Percentiles rank a stretch among this genome's conserved stretches.
phyloP scores from a whole-genome alignment of 1,284 basidiomycete species.

The Moniliophthora roreri region DNA sequence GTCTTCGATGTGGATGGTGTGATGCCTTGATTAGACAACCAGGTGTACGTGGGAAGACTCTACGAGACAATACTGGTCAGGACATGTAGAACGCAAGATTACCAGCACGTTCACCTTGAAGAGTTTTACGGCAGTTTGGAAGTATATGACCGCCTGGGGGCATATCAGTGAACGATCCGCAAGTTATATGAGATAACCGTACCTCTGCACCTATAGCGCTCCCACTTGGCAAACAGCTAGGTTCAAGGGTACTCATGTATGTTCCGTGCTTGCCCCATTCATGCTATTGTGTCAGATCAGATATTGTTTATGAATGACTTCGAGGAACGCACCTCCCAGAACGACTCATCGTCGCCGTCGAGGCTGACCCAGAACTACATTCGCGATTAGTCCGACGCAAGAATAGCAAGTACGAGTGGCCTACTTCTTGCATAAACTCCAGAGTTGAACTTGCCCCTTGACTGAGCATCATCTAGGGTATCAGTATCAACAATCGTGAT shows the following conservation, averaged over 20 bases:
- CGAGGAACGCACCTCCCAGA: constrained; percentile 63
- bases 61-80: too few species aligned
- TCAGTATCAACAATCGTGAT: background rate
- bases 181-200: constrained; percentile 6
- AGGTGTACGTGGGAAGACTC: constrained; percentile 72
- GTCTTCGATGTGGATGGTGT: constrained; percentile 59
- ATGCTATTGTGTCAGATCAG: constrained; percentile 47
- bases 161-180: constrained; percentile 2
- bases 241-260: constrained; percentile 62
- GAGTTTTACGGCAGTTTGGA: constrained; percentile 60
- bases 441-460: constrained; percentile 64
- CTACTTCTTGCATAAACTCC: constrained; percentile 62
- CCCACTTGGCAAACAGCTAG: constrained; percentile 57
- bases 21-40: constrained; percentile 71
- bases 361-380: constrained; percentile 63
- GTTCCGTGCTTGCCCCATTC: constrained; percentile 79
- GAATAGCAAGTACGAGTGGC: constrained; percentile 9
- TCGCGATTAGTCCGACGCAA: background rate
- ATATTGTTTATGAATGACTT: constrained; percentile 9
- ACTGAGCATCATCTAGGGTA: constrained; percentile 50
- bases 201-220: constrained; percentile 62
- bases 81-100: too few species aligned
- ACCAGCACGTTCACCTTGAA: constrained; percentile 70
- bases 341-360: constrained; percentile 57
- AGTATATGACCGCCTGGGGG: constrained; percentile 70